Conservation (phyloP, 768 basidiomycete genomes). For the Tylopilus intermedius region DNA sequence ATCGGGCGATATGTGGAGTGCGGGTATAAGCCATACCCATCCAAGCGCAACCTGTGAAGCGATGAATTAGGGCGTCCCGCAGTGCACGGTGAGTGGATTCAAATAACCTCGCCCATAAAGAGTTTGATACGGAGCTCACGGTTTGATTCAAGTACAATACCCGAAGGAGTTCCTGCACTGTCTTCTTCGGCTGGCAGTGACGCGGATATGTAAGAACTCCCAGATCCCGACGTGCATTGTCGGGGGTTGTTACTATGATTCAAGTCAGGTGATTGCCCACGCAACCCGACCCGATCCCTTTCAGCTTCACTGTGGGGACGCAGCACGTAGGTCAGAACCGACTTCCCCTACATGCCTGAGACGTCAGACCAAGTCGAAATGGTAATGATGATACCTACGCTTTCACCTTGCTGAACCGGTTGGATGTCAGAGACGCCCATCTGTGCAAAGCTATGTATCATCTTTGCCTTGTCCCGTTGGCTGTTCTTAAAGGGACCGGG, state of each 20-base stretch:
- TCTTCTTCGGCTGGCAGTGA: conserved; percentile 4
- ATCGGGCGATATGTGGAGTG: conserved; percentile 68
- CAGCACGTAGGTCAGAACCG: conserved; percentile 42
- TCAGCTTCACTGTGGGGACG: conserved; percentile 30
- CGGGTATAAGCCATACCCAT: conserved; percentile 84
- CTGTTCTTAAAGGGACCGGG: conserved; percentile 47
- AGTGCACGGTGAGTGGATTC: conserved; percentile 7
- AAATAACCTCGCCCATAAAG: conserved; percentile 60
- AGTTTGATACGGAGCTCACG: conserved; percentile 69
- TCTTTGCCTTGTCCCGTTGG: conserved; percentile 70
- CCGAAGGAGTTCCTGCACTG: conserved; percentile 23
- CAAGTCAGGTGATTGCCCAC: conserved; percentile 12
- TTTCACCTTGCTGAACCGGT: background rate
- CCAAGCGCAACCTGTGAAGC: conserved; percentile 61
- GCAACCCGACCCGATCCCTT: conserved; percentile 39
- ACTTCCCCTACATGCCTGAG: conserved; percentile 29
- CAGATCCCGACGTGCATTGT: background rate
- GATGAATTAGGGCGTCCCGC: background rate
- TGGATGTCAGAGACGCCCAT: conserved; percentile 38
- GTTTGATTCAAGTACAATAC: conserved; percentile 57
- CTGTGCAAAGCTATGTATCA: conserved; percentile 72
- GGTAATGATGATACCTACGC: conserved; percentile 9
- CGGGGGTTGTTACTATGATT: conserved; percentile 1
- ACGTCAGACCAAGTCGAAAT: background rate
- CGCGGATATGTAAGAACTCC: conserved; percentile 1